Percentiles rank a stretch among this genome's conserved stretches.
Conservation (phyloP, 208 protist species). For the Acanthamoeba sp. region DNA sequence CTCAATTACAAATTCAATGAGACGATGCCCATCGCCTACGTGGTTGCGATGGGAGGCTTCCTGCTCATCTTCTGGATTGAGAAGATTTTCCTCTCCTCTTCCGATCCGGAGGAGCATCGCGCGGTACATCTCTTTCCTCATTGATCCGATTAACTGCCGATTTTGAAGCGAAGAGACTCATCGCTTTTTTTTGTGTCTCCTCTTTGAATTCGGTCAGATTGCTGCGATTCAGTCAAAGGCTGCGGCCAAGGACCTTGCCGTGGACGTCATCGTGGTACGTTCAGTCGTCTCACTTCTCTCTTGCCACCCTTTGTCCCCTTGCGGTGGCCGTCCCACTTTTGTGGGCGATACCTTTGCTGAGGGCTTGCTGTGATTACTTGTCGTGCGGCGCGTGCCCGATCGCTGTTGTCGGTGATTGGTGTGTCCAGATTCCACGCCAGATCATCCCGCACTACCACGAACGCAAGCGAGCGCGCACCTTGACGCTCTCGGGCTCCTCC, state of each 20-base stretch:
- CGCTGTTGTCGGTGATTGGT: neutral
- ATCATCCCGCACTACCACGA: slow-evolving; percentile 70
- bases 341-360: too few relatives aligned
- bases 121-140: neutral
- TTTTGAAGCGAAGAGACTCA: neutral
- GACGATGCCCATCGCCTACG: slow-evolving; percentile 16
- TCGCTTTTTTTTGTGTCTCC: neutral
- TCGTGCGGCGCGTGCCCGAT: neutral
- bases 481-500: neutral
- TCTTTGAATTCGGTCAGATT: neutral
- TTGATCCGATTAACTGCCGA: neutral
- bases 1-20: slow-evolving; percentile 2
- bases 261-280: slow-evolving; percentile 60
- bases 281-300: neutral
- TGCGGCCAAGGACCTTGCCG: slow-evolving; percentile 18
- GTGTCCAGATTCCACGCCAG: slow-evolving; percentile 30
- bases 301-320: neutral
- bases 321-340: neutral
- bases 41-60: slow-evolving; percentile 55
- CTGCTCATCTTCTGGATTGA: slow-evolving; percentile 59
- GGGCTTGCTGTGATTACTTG: too few relatives aligned
- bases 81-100: slow-evolving; percentile 56
- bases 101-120: slow-evolving; percentile 36
- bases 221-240: slow-evolving; percentile 30
- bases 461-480: neutral